Evolutionary conservation across 257 asterid species (phyloP), one percentile per base, ranked within the genome.

Genomic region (Nicotiana tomentosiformis): DNA sequence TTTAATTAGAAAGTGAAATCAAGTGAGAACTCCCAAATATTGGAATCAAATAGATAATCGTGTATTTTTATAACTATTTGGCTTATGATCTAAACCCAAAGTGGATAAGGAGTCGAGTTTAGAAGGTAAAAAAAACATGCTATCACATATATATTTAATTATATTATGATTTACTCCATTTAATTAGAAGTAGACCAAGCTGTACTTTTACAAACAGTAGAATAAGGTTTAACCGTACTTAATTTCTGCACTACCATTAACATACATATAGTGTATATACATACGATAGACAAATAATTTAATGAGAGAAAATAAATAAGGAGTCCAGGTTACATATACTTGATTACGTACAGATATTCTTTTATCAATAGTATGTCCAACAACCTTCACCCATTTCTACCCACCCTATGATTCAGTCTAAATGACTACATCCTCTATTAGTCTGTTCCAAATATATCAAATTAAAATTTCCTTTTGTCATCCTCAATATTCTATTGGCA

Each of bases 331-430:
- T 74, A 83, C 3, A 43, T 43, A 43, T 84, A 83, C 60, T 37
- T 60, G 39, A 37, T 60, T 10, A 43, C 15, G 29, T 64, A 74
- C 23, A 14, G 33, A 84, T 81, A 77, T 67, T 78, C 11, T 84
- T 72, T n/a, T 7, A 84, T 46, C 84, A 72, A 53, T 53, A 56
- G 70, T 68, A 66, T 84, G 92, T 84, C 94, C 93, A 94, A 92
- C 98, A 84, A 92, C 91, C 90, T 90, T 90, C 97, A 94, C 89
- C 98, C 93, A 90, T 89, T 90, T 89, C 88, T 89, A 90, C 88
- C 97, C 90, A 93, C 95, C 93, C 62, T 85, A 86, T 89, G 83
- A 81, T 32, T 78, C 66, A 35, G 10, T 58, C 86, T 82, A 46
- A 66, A 37, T 32, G 35, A 32, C 35, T 32, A 32, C 35, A 3